Evolutionary conservation across 352 stramenopile species (phyloP).

Genomic region (Ophiocytium majus): DNA sequence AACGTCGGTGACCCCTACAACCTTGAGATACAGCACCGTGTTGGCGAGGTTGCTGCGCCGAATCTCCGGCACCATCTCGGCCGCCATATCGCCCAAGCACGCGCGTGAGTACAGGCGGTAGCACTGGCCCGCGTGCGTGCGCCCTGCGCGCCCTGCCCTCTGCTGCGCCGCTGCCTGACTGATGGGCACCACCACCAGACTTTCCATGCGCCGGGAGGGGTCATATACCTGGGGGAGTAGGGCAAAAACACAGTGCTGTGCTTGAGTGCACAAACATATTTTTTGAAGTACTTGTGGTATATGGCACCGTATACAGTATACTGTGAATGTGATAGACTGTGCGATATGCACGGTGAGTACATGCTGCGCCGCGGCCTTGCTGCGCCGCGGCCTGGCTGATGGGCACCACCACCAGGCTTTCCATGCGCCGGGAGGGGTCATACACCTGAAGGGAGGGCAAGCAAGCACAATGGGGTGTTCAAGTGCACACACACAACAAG

Average conservation of each 20-base stretch:
- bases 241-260: slow-evolving; percentile 28
- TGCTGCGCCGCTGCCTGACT: slow-evolving; percentile 70
- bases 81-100: slow-evolving; percentile 54
- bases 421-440: slow-evolving; percentile 51
- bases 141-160: slow-evolving; percentile 89
- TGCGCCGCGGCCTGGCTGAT: slow-evolving; percentile 72
- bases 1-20: neutral
- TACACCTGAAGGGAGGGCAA: too few relatives aligned
- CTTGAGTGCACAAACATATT: too few relatives aligned
- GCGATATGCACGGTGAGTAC: too few relatives aligned
- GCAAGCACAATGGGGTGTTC: too few relatives aligned
- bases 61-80: slow-evolving; percentile 60
- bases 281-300: too few relatives aligned
- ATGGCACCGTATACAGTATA: too few relatives aligned
- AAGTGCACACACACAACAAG: too few relatives aligned
- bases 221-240: slow-evolving; percentile 76
- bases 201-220: slow-evolving; percentile 55
- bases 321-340: too few relatives aligned
- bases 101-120: slow-evolving; percentile 83
- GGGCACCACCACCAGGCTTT: slow-evolving; percentile 64
- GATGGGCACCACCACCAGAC: slow-evolving; percentile 71
- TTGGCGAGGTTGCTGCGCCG: slow-evolving; percentile 55
- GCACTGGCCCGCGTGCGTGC: slow-evolving; percentile 91
- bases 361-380: neutral
- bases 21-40: slow-evolving; percentile 57